Evolutionary conservation across 1,284 basidiomycete species (phyloP).

Genomic region (Amylostereum areolatum): DNA sequence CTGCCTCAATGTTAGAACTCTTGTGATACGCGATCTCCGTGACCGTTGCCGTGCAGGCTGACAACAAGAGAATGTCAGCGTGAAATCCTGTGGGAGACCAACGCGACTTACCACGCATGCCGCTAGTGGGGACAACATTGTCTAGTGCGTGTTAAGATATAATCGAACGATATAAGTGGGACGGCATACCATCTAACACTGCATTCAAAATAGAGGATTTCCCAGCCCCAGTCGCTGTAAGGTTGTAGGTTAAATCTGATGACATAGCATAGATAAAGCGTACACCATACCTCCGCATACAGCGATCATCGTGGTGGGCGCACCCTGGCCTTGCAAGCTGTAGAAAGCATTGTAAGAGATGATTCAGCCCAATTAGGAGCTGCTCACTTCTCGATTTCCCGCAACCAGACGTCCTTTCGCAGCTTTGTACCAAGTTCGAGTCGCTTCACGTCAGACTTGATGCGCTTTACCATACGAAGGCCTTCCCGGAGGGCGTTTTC

Average conservation of each 20-base stretch:
- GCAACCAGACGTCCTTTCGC: conserved; percentile 52
- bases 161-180: background rate
- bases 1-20: conserved; percentile 48
- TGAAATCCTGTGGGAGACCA: background rate
- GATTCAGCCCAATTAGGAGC: background rate
- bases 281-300: conserved; percentile 46
- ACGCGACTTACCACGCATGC: conserved; percentile 46
- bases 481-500: conserved; percentile 47
- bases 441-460: conserved; percentile 36
- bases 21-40: conserved; percentile 54
- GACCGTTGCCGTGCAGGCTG: conserved; percentile 64
- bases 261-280: conserved; percentile 1
- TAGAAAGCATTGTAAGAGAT: conserved; percentile 1
- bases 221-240: conserved; percentile 51
- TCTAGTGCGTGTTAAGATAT: conserved; percentile 27
- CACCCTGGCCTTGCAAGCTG: conserved; percentile 42
- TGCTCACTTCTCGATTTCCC: conserved; percentile 45
- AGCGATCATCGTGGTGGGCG: conserved; percentile 53
- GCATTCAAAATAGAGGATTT: conserved; percentile 58
- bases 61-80: background rate
- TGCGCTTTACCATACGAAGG: conserved; percentile 43
- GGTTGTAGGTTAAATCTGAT: background rate
- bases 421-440: conserved; percentile 49
- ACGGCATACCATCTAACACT: conserved; percentile 43
- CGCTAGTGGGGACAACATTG: conserved; percentile 58